Evolutionary conservation across 768 basidiomycete genomes (phyloP), one percentile per base, ranked within the genome.

Genomic region (Artomyces pyxidatus): DNA sequence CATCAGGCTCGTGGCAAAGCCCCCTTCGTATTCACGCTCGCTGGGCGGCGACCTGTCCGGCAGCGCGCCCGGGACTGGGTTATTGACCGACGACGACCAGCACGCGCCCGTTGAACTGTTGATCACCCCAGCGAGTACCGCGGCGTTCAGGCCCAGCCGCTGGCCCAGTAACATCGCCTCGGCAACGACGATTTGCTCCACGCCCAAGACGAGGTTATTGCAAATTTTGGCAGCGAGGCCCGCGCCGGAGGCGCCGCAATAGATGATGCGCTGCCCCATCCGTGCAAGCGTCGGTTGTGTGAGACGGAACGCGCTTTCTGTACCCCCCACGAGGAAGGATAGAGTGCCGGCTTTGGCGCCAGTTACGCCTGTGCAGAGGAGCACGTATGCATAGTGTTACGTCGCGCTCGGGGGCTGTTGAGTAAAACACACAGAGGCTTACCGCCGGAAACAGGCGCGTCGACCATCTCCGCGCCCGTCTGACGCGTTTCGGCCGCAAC

Each of bases 381-480:
- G 26, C 35, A 21, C 17, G 11, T 44, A 41, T 2, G 27, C 26
- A 7, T n/a, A n/a, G 6, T 21, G 10, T 32, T 25, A 27, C 28
- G 37, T 23, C n/a, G n/a, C n/a, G n/a, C n/a, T n/a, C n/a, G n/a
- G n/a, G n/a, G n/a, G n/a, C n/a, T n/a, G n/a, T n/a, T n/a, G n/a
- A n/a, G n/a, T n/a, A n/a, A n/a, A n/a, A n/a, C n/a, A n/a, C n/a
- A n/a, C n/a, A n/a, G n/a, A n/a, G n/a, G n/a, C 79, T 47, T 61
- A 86, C 90, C 93, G 48, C 94, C 94, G 42, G 90, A 93, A 1
- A 97, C 93, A 3, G 94, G 94, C 5, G 94, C 92, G 62, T 97
- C 94, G 19, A 96, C 74, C 80, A 96, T 91, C 35, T 67, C 67
- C 6, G 83, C 88, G 22, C 85, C 83, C 23, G 72, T 66, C 12